Evolutionary conservation across 164 flowering plant species (phyloP).

Genomic region (Tetracentron sinense): DNA sequence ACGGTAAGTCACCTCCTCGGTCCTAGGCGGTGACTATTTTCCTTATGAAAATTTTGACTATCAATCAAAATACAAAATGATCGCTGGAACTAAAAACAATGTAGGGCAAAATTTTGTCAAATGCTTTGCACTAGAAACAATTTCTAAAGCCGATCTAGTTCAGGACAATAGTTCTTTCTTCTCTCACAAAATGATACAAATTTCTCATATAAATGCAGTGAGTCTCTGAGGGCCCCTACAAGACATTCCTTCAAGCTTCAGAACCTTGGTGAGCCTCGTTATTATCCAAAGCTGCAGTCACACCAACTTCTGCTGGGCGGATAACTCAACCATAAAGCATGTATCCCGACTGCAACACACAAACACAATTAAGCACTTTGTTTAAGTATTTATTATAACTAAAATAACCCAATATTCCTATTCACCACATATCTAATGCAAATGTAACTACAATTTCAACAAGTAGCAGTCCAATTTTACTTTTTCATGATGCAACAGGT

Average conservation of each 20-base stretch:
- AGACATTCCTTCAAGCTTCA: constrained; percentile 20
- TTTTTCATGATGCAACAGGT: background rate
- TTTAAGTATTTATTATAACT: too few species aligned
- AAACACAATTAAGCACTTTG: background rate
- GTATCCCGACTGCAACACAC: constrained; percentile 66
- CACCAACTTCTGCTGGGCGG: constrained; percentile 98
- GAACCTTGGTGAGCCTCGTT: constrained; percentile 14
- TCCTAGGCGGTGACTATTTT: too few species aligned
- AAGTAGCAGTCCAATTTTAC: background rate
- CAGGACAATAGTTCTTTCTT: background rate
- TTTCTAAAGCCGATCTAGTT: background rate
- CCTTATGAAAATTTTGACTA: too few species aligned
- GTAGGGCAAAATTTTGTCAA: constrained; percentile 12
- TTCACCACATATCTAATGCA: background rate
- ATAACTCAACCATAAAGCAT: constrained; percentile 69
- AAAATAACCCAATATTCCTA: background rate
- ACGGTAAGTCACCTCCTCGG: too few species aligned
- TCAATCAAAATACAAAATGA: too few species aligned
- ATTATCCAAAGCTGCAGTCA: constrained; percentile 35
- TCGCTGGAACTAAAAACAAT: too few species aligned
- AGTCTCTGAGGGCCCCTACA: background rate
- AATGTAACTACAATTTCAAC: too few species aligned
- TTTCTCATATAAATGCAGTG: background rate
- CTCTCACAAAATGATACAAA: background rate
- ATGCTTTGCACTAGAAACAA: constrained; percentile 3